These are phyloP conservation scores for Spongospora subterranea DNA, from an alignment of 208 protist species.

Conservation along the genomic window DNA sequence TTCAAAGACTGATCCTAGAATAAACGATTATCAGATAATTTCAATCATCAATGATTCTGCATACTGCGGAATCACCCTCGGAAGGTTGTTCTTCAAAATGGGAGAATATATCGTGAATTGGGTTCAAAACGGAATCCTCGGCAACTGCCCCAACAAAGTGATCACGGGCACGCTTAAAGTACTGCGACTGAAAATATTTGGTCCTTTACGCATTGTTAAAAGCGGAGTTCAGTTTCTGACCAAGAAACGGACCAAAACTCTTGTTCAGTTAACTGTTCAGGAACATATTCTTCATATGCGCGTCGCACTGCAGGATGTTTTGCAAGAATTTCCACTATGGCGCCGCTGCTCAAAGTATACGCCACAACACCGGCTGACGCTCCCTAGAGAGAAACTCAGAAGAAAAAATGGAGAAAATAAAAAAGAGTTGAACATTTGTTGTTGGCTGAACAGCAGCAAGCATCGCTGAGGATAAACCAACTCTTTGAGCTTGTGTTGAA, in stretches of 20 bases:
- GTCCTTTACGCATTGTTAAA: neutral
- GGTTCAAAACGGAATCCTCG: constrained; percentile 6
- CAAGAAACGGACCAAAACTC: constrained; percentile 3
- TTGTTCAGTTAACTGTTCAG: neutral
- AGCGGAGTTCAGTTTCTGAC: neutral
- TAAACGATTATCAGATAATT: neutral
- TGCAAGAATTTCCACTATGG: constrained; percentile 48
- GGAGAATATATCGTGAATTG: constrained; percentile 28
- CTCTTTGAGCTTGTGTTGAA: constrained; percentile 24
- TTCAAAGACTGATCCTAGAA: neutral
- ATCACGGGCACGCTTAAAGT: constrained; percentile 14
- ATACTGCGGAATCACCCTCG: too few relatives aligned
- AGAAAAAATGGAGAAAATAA: neutral
- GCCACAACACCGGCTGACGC: neutral
- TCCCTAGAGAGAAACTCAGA: neutral
- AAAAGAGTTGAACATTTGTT: neutral
- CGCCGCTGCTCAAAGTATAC: neutral
- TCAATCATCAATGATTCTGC: neutral
- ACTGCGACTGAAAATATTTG: constrained; percentile 46
- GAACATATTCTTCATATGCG: constrained; percentile 28
- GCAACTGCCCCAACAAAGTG: constrained; percentile 30
- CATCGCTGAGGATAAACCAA: constrained; percentile 39
- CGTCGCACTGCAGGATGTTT: constrained; percentile 27
- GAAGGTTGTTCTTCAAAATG: constrained; percentile 13
- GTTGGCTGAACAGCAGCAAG: neutral